Evolutionary conservation across 192 early-diverging fungal genomes (phyloP).

Genomic region (Coemansia sp.): DNA sequence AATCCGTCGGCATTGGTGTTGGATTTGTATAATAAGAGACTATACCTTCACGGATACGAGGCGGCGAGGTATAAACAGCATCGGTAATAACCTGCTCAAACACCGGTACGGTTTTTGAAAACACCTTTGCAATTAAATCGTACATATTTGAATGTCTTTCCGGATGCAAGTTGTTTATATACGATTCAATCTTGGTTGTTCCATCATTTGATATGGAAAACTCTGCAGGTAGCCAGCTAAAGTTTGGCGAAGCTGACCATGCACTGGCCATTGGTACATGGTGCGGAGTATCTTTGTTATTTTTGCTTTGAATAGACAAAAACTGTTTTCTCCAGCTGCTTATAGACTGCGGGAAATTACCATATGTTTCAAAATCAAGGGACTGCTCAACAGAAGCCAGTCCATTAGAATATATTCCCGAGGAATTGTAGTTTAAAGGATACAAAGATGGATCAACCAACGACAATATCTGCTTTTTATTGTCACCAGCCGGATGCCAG

Average conservation of each 20-base stretch:
- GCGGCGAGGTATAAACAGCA: neutral
- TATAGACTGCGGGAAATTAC: neutral
- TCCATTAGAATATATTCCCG: neutral
- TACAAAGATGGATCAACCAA: neutral
- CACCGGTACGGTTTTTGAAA: constrained; percentile 56
- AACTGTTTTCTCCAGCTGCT: neutral
- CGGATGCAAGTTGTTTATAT: constrained; percentile 71
- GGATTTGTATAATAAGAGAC: neutral
- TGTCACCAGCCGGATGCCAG: neutral
- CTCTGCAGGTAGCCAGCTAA: constrained; percentile 66
- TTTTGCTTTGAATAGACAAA: neutral
- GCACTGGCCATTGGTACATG: neutral
- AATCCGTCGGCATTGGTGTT: neutral
- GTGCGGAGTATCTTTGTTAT: neutral
- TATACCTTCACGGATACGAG: neutral
- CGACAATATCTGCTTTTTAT: neutral
- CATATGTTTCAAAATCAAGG: neutral
- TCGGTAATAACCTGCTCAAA: constrained; percentile 54
- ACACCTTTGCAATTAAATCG: constrained; percentile 28
- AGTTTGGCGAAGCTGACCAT: constrained; percentile 16
- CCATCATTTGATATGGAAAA: constrained; percentile 50
- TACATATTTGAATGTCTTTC: constrained; percentile 47
- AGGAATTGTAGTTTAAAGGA: neutral
- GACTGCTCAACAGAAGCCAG: neutral
- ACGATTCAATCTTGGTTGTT: constrained; percentile 42